Evolutionary conservation across 331 rosid species (phyloP).

Genomic region (Erythrophleum ivorense): DNA sequence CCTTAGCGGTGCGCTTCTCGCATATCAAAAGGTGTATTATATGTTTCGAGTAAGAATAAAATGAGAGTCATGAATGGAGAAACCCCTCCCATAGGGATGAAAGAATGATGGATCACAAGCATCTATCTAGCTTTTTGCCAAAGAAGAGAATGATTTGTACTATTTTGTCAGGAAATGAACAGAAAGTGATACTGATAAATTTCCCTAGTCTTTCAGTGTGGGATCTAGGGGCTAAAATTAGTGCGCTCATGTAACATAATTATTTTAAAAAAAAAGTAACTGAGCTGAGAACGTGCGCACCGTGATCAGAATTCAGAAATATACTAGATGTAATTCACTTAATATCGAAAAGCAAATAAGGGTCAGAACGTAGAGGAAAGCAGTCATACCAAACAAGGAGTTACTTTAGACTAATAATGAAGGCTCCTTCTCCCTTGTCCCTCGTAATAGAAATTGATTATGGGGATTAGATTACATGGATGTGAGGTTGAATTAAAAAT

Average conservation of each 20-base stretch:
- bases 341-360: not conserved
- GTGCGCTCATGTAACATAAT: not conserved
- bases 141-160: not conserved
- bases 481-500: too few species aligned
- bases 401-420: too few species aligned
- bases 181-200: not conserved
- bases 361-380: too few species aligned
- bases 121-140: not conserved
- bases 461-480: too few species aligned
- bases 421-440: too few species aligned
- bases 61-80: not conserved
- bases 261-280: too few species aligned
- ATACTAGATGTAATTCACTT: not conserved
- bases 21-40: constrained; percentile 25
- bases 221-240: not conserved
- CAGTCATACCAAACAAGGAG: too few species aligned
- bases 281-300: not conserved
- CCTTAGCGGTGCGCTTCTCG: not conserved
- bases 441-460: too few species aligned
- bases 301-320: not conserved
- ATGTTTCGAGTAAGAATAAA: constrained; percentile 11
- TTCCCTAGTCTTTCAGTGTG: not conserved
- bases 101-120: not conserved
- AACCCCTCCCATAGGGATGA: not conserved
- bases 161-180: not conserved